Evolutionary conservation across 169 alveolate species (phyloP), one percentile per base, ranked within the genome.

Genomic region (Theileria parva): DNA sequence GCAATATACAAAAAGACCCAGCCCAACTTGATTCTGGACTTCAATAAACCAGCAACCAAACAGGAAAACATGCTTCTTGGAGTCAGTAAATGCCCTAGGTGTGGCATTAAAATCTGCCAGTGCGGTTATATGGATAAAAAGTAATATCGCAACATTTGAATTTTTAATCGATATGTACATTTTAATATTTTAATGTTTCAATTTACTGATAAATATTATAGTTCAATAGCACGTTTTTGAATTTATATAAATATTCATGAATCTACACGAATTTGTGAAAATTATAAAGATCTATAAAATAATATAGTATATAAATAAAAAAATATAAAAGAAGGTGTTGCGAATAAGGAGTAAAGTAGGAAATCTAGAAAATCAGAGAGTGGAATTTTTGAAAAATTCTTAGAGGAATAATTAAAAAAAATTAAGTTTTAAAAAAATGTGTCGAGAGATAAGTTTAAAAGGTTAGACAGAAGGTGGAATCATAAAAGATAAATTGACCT

Each of bases 101-200:
- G 90, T 39, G 90, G 90, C 19, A 76, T 77, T 75, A 84, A 84
- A 60, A 84, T 84, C 11, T 84, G 90, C 48, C 90, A 77, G 21
- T 84, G 90, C 30, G 90, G 90, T 27, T 84, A 77, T 30, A 84
- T 84, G 90, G 88, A 66, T 25, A 70, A 65, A 44, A 65, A 28
- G 32, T 66, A 37, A 64, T 64, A 60, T 44, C 53, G 53, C 53
- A 44, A 44, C 3, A 44, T 11, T 13, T 7, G 53, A 44, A 13
- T 11, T 44, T 44, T 44, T 44, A 44, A 44, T 44, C 17, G 8
- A 4, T 44, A 44, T 44, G 53, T 44, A 8, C 15, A 44, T 11
- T 44, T 44, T 44, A 44, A 44, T 8, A 44, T 4, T 44, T 44
- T 44, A 44, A 44, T 44, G 17, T 44, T 13, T 8, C 12, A 44